Base-by-base conservation (phyloP, 306 rosid genomes). In the Acacia confusa region DNA sequence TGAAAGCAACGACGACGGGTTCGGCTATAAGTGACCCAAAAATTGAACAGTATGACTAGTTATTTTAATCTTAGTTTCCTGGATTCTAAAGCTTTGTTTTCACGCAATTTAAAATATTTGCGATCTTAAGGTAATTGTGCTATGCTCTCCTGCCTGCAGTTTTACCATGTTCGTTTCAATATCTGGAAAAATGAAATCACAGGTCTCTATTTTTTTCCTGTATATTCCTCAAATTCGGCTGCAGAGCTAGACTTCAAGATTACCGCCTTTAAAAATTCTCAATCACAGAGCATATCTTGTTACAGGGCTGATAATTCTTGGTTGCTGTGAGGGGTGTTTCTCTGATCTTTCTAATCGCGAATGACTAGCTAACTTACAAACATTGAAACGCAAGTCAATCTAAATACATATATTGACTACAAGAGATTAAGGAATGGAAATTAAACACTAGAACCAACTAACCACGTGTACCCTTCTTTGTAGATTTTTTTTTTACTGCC, bases 191-290 rank as follows among this genome's bases (percentile, higher is more conserved):
- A 72, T 22, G 24, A 57, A 34, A 57, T 53, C 48, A 32, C 57
- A 40, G 25, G n/a, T 58, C 27, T 79, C 12, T 45, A 36, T 7
- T 65, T 76, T 53, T 53, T 40, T 30, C 67, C 50, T 79, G 77
- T 63, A 68, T 38, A 44, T 36, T 40, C 63, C 28, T 74, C 20
- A 60, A 81, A 30, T 71, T 83, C 82, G 78, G 76, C 74, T 81
- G 75, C 89, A 91, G 99, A 92, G 83, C 88, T 85, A 80, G 87
- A 82, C 38, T 53, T 80, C 16, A 86, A 87, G 81, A 69, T 86
- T 48, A 28, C 85, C 61, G 70, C 84, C 79, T 82, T 79, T 78
- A 94, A 88, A 36, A 84, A 80, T 82, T 64, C 93, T 84, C 91
- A 86, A 75, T 65, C 87, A 81, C 84, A 83, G 10, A 79, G 81